Percentiles rank a stretch among this genome's conserved stretches.
phyloP scores from a whole-genome alignment of 345 rosid genomes.

The Hypericum androsaemum region DNA sequence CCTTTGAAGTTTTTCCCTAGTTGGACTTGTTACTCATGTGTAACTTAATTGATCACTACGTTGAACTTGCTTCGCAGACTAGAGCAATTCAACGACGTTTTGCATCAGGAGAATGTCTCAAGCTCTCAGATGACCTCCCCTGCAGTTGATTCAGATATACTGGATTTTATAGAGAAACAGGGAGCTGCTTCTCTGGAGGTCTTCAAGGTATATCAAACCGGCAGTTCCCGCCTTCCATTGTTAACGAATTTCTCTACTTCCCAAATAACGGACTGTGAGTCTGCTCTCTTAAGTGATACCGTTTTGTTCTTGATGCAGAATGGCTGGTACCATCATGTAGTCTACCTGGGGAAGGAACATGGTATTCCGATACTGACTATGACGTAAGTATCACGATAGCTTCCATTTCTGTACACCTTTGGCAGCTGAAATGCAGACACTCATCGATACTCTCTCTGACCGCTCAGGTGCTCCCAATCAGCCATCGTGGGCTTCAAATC shows the following conservation, averaged over 20 bases:
- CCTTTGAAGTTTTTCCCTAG: background rate
- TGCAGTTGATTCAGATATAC: constrained; percentile 39
- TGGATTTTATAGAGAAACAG: constrained; percentile 27
- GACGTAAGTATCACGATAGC: constrained; percentile 39
- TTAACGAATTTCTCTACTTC: background rate
- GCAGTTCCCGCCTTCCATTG: background rate
- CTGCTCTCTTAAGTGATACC: background rate
- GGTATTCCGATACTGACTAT: constrained; percentile 64
- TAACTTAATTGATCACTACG: too few relatives aligned
- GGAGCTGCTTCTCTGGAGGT: constrained; percentile 42
- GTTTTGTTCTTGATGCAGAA: constrained; percentile 32
- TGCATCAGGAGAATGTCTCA: constrained; percentile 54
- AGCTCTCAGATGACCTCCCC: constrained; percentile 31
- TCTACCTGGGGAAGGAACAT: constrained; percentile 57
- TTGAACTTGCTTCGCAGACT: constrained; percentile 35
- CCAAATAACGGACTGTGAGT: background rate
- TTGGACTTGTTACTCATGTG: background rate
- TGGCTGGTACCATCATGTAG: constrained; percentile 61
- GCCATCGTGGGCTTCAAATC: constrained; percentile 33
- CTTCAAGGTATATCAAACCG: constrained; percentile 31
- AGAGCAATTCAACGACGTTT: constrained; percentile 89
- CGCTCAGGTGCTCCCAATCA: constrained; percentile 45
- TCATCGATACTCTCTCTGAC: background rate
- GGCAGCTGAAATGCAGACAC: background rate
- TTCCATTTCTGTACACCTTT: background rate